A percentile compares a stretch with the other conserved stretches of the same genome.
phyloP scores from a whole-genome alignment of 306 rosid species.

The Pterocarpus santalinus region DNA sequence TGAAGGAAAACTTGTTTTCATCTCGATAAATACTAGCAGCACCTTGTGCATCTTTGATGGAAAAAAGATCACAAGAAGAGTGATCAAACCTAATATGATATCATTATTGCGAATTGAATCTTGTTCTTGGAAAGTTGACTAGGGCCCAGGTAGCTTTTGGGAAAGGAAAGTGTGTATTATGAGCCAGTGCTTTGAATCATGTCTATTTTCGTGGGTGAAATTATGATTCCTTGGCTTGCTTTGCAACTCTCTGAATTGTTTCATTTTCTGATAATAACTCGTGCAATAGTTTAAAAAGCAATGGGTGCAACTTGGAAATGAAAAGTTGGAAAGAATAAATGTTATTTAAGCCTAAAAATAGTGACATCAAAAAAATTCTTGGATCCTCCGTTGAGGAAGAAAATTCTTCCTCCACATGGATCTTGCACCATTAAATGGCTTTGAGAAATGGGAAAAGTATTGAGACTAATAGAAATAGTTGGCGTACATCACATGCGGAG shows the following conservation, averaged over 20 bases:
- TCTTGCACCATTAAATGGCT: no score
- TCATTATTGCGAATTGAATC: slow-evolving; percentile 16
- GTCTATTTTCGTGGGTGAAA: neutral
- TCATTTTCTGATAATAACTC: neutral
- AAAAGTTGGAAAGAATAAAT: neutral
- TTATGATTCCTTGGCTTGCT: slow-evolving; percentile 18
- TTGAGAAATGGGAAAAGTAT: no score
- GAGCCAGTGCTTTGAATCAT: neutral
- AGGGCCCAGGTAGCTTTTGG: neutral
- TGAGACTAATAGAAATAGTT: no score
- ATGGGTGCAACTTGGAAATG: neutral
- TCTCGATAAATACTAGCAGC: neutral
- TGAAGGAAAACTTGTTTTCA: no score
- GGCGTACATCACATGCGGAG: no score
- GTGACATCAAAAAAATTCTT: no score
- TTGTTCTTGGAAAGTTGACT: neutral
- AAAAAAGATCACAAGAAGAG: neutral
- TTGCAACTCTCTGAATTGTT: neutral
- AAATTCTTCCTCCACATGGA: no score
- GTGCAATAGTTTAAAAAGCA: neutral
- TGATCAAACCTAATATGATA: neutral
- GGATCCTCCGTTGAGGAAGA: no score
- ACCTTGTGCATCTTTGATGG: neutral
- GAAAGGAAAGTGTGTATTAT: neutral
- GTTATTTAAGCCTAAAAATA: no score